Evolutionary conservation across 108 stramenopile genomes (phyloP), one percentile per base, ranked within the genome.

Genomic region (Nitzschia putrida): DNA sequence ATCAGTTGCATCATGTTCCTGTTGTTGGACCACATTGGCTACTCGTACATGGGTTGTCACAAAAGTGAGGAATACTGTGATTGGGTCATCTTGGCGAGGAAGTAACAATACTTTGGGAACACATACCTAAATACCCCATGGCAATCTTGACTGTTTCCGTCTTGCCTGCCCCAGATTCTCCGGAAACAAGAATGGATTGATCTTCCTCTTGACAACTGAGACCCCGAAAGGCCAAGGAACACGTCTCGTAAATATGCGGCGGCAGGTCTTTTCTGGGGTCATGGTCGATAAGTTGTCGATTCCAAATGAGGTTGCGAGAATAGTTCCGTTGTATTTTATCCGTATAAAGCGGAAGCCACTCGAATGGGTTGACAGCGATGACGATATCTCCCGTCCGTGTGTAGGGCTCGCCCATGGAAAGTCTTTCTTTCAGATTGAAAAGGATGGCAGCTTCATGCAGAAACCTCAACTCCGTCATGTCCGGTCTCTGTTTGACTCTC

Each of bases 291-390:
- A 34, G 29, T 34, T 34, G 29, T 34, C 37, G 6, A 23, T 76
- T 60, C 87, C 84, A 88, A 34, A 88, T 78, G 37, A 86, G 58
- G 23, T 68, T 71, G 13, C 69, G 72, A 29, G 81, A 66, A 56
- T 88, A 88, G 63, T 77, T 71, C 21, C 29, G 49, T 41, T 72
- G 76, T 24, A 70, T 81, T 51, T 86, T 80, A 7, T 80, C 76
- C 9, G 85, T 85, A 49, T 88, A 88, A 47, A 88, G 57, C 2
- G 79, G 79, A 11, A 84, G 75, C 88, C 88, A 88, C 49, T 77
- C 51, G 81, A 90, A 96, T 9, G 95, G 95, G 69, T 96, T 96
- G 53, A 96, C 77, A 14, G 95, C 93, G 37, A 96, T 85, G 50
- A 94, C 66, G 75, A 96, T 94, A 51, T 91, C 90, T 11, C 90